A percentile compares a stretch with the other conserved stretches of the same genome.
phyloP scores from a whole-genome alignment of 108 stramenopile species.

The Cylindrotheca closterium region DNA sequence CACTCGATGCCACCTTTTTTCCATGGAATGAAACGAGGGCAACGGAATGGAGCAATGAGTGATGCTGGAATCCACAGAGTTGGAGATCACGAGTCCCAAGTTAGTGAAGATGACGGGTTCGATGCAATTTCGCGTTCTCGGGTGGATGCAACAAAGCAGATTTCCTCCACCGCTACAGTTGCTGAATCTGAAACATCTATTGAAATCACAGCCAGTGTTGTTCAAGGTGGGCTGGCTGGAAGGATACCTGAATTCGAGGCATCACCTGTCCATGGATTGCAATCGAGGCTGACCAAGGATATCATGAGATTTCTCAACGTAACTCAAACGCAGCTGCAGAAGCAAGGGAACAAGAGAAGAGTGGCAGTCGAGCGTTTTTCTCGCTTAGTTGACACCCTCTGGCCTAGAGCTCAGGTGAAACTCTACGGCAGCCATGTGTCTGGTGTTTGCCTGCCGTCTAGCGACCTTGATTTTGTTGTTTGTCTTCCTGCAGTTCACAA shows the following conservation, averaged over 20 bases:
- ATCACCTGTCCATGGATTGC: conserved; percentile 44
- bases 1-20: conserved; percentile 45
- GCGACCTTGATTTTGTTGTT: conserved; percentile 93
- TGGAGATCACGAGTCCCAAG: conserved; percentile 58
- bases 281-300: conserved; percentile 69
- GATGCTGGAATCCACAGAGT: conserved; percentile 75
- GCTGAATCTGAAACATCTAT: conserved; percentile 68
- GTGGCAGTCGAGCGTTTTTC: conserved; percentile 62
- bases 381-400: conserved; percentile 64
- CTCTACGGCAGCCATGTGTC: conserved; percentile 89
- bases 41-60: conserved; percentile 72
- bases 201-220: conserved; percentile 42
- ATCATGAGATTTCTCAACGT: conserved; percentile 50
- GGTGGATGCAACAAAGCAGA: conserved; percentile 31
- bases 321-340: conserved; percentile 47
- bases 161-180: conserved; percentile 58
- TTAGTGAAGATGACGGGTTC: conserved; percentile 73
- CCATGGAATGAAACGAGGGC: conserved; percentile 33
- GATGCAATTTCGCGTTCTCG: conserved; percentile 22
- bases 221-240: conserved; percentile 4
- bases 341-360: conserved; percentile 47
- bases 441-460: conserved; percentile 82
- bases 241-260: conserved; percentile 24
- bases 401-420: conserved; percentile 84
- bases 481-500: conserved; percentile 92